Base-by-base conservation (phyloP, 257 asterid species). In the Fraxinus excelsior region DNA sequence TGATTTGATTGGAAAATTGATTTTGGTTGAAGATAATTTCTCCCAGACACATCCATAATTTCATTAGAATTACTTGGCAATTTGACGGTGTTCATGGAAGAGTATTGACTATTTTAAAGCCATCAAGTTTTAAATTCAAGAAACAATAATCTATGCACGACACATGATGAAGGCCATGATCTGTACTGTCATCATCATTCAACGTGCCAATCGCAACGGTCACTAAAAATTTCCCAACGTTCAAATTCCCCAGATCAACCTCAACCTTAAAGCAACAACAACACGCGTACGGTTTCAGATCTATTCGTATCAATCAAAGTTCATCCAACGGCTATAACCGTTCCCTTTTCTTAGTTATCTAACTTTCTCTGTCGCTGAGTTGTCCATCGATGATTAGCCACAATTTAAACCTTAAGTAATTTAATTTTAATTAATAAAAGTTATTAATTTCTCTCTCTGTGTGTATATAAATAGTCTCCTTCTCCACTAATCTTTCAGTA, bases 351-450 rank as follows among this genome's bases (percentile, higher is more conserved):
- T 2, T n/a, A 21, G 28, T 23, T 23, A 0, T 23, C 31, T 25
- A 9, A 7, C 19, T 40, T 25, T 25, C 25, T 29, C 26, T 53
- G 51, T 77, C 28, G 62, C 62, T 79, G 81, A 82, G 87, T 44
- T 81, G 87, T 81, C 90, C 25, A 40, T 53, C 77, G 72, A 80
- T 64, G 29, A 72, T 79, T 75, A 76, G 70, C 75, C 19, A 62
- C 32, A 72, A 46, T 53, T 62, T 56, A 10, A 11, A 1, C 16
- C 10, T 21, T 18, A 9, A 8, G 0, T 7, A 10, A 14, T 46
- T 49, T 38, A 72, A 49, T 42, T 42, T 42, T 42, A 42, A 42
- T 42, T 10, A 42, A 23, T 26, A 3, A 32, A 62, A 14, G 40
- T 60, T 7, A 21, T 60, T 7, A 21, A 58, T 58, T 53, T 60